Conservation (phyloP, 768 basidiomycete species). For the Phylloporus scabripes region DNA sequence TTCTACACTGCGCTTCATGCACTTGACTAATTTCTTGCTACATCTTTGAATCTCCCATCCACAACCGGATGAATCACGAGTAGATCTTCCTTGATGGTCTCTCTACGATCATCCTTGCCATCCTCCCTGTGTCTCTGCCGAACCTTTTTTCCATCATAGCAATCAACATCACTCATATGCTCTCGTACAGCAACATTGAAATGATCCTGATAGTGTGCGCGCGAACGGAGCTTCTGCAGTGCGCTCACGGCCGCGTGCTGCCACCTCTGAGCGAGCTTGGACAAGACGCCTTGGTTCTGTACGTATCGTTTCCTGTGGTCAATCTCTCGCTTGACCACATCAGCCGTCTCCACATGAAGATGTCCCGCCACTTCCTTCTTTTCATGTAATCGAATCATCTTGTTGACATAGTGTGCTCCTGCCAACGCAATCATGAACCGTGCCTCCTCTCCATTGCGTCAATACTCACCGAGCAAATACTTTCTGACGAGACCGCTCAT, state of each 20-base stretch:
- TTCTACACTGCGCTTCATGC: constrained; percentile 11
- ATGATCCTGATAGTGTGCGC: constrained; percentile 51
- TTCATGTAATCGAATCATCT: constrained; percentile 40
- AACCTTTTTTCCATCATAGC: constrained; percentile 54
- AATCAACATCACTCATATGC: constrained; percentile 76
- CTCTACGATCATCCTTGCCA: constrained; percentile 9
- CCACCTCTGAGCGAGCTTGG: constrained; percentile 40
- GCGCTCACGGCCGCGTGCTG: constrained; percentile 39
- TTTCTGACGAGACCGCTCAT: constrained; percentile 77
- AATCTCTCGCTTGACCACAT: constrained; percentile 45
- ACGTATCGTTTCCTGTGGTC: constrained; percentile 32
- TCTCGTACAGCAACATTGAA: constrained; percentile 58
- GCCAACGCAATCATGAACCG: constrained; percentile 8
- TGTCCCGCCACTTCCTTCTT: constrained; percentile 25
- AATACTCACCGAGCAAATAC: constrained; percentile 66
- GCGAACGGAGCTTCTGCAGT: constrained; percentile 43
- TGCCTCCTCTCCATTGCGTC: background rate
- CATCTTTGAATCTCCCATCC: constrained; percentile 64
- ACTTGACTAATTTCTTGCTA: constrained; percentile 31
- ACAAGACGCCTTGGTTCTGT: constrained; percentile 16
- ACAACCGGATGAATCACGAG: constrained; percentile 54
- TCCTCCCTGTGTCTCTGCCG: constrained; percentile 31
- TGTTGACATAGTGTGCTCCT: constrained; percentile 76
- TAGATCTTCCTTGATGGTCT: constrained; percentile 40
- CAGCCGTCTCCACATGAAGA: constrained; percentile 41